These are phyloP conservation scores for Osmanthus fragrans DNA, from an alignment of 257 asterid species.

Conservation along the genomic window DNA sequence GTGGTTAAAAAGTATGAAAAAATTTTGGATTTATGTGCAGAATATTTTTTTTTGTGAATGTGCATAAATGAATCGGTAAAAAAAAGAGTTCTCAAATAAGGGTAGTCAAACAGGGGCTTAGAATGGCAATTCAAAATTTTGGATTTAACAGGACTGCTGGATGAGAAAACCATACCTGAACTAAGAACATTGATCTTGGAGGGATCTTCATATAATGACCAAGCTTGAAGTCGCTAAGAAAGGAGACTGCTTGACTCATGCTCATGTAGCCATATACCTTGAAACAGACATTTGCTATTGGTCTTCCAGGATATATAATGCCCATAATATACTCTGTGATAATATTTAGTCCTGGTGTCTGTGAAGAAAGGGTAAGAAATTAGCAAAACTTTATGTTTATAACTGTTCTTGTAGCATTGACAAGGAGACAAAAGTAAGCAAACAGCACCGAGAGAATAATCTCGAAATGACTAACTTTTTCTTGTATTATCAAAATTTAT, in stretches of 20 bases:
- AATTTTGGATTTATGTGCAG: no score
- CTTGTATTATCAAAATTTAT: neutral
- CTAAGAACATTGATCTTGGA: slow-evolving; percentile 82
- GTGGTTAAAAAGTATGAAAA: no score
- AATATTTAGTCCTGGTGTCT: slow-evolving; percentile 74
- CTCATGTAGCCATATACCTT: slow-evolving; percentile 77
- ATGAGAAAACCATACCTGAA: slow-evolving; percentile 50
- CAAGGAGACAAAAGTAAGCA: neutral
- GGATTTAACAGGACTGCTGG: neutral
- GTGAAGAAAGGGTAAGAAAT: neutral
- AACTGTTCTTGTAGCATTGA: neutral
- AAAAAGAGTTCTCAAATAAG: no score
- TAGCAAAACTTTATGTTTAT: neutral
- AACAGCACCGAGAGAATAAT: neutral
- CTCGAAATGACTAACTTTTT: neutral
- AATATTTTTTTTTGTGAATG: no score
- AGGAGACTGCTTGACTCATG: slow-evolving; percentile 75
- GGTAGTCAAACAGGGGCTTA: neutral
- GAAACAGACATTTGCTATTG: slow-evolving; percentile 75
- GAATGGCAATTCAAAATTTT: neutral
- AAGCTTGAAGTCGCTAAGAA: slow-evolving; percentile 76
- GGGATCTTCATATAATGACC: slow-evolving; percentile 92
- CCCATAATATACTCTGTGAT: slow-evolving; percentile 78
- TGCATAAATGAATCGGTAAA: no score
- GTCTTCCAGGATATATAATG: slow-evolving; percentile 66